Evolutionary conservation across 2,329 filamentous ascomycete species (phyloP), one percentile per base, ranked within the genome.

Genomic region (Mariannaea sp.): DNA sequence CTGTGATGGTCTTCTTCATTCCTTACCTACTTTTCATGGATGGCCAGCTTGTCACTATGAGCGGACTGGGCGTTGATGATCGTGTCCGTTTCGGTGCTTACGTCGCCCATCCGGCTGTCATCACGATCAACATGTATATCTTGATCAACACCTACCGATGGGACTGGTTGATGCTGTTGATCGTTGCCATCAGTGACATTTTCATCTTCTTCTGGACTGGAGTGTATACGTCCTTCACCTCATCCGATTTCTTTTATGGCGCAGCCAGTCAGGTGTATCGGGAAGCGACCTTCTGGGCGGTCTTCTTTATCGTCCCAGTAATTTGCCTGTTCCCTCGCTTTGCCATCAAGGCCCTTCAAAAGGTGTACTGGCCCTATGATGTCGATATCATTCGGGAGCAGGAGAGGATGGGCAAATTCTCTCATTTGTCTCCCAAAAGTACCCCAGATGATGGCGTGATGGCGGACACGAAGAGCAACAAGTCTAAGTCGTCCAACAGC

Each of bases 141-240:
- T 78, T 99, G 60, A 86, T 97, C 76, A 99, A 99, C 74, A 95
- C 90, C 1, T 97, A 96, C 73, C 85, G 93, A 56, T 99, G 94
- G 94, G 94, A 99, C 71, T 99, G 93, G 93, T 79, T 99, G 66
- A 95, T 95, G 75, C 74, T 92, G 17, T 77, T 96, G 54, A 87
- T 97, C 57, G 88, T 95, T 45, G 74, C 75, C 19, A 82, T 97
- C 71, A 96, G 92, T 74, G 88, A 89, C 57, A 71, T 97, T 24
- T 83, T 97, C 65, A 84, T 97, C 68, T 99, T 92, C 79, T 88
- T 96, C 76, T 97, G 94, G 92, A 97, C 94, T 5, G 94, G 92
- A 24, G 81, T 96, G 30, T 99, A 95, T 75, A 81, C 81, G 0
- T 72, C 79, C 3, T 75, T 76, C 32, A 77, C 74, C 5, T 77